A percentile compares a stretch with the other conserved stretches of the same genome.
phyloP scores from a whole-genome alignment of 495 filamentous ascomycete genomes.

The Durotheca rogersii region DNA sequence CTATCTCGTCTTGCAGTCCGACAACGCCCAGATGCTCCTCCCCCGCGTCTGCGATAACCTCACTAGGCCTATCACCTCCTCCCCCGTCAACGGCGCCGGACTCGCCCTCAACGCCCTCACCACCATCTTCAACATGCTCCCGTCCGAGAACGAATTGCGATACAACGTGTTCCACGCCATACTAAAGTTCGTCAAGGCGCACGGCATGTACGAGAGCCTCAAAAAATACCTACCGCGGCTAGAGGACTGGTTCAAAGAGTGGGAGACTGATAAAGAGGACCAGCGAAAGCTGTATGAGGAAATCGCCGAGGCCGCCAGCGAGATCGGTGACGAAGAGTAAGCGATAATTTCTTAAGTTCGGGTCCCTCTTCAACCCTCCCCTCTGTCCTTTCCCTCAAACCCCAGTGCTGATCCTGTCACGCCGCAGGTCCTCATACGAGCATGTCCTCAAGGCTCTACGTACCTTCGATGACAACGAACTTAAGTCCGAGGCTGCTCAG shows the following conservation, averaged over 20 bases:
- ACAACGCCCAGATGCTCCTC: constrained; percentile 80
- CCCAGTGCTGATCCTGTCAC: constrained; percentile 19
- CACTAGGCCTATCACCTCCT: constrained; percentile 79
- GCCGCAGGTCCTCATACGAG: constrained; percentile 64
- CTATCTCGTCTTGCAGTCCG: constrained; percentile 83
- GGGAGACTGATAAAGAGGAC: constrained; percentile 80
- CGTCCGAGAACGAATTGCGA: constrained; percentile 68
- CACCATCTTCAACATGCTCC: constrained; percentile 95
- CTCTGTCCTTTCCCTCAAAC: no score
- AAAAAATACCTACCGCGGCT: constrained; percentile 75
- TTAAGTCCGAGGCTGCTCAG: constrained; percentile 68
- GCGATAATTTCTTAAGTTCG: constrained; percentile 26
- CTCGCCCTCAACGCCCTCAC: constrained; percentile 85
- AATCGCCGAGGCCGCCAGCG: constrained; percentile 74
- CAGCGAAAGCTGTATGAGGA: constrained; percentile 76
- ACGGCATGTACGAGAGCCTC: constrained; percentile 74
- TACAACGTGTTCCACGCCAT: constrained; percentile 89
- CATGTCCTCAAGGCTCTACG: constrained; percentile 81
- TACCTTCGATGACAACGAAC: constrained; percentile 75
- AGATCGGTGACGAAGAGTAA: constrained; percentile 71
- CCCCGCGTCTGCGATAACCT: constrained; percentile 84
- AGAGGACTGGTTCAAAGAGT: constrained; percentile 75
- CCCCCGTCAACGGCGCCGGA: constrained; percentile 77
- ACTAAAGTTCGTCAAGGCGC: constrained; percentile 70
- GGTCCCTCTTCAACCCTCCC: no score